Evolutionary conservation across 148 eudicot genomes (phyloP), one percentile per base, ranked within the genome.

Genomic region (Cornus suecica): DNA sequence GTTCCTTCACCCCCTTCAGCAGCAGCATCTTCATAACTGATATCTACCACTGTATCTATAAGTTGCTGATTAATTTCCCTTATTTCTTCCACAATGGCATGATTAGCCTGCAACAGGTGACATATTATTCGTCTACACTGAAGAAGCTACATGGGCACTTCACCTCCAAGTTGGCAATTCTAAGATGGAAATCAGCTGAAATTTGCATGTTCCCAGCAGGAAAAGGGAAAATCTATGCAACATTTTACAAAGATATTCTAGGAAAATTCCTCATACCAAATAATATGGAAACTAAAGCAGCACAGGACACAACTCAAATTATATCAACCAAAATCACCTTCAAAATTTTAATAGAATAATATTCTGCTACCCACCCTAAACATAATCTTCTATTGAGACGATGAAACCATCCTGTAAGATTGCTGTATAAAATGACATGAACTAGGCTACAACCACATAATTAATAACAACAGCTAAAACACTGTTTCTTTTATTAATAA

Each of bases 31-130:
- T 86, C 86, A 45, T 86, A 84, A 71, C 83, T 83, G 37, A 90
- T 77, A 68, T 80, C 86, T 32, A 94, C 93, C 66, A 92, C 86
- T 54, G 95, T 92, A 61, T 92, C 98, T 75, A 94, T 88, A 67
- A 94, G 90, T 51, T 86, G 86, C 71, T 77, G 85, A 81, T 94
- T 94, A 69, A 91, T 90, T 69, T 90, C 88, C 82, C 80, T 87
- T 63, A 94, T 86, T 85, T 94, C 98, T 80, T 94, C 90, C 74
- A 86, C 48, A 79, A 94, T 82, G 74, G 87, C 80, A 76, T 78
- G 85, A 78, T 90, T 86, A 70, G 79, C 86, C 98, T 93, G 89
- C 75, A 85, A 58, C 60, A 74, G 77, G 61, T 42, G 69, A 45
- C 32, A 4, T 26, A 29, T 63, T 24, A 65, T 74, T 20, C 63